Percentiles rank a stretch among this genome's conserved stretches.
Evolutionary conservation across 2,329 filamentous ascomycete genomes (phyloP).

Genomic region (Ceratocystis alfenasii): DNA sequence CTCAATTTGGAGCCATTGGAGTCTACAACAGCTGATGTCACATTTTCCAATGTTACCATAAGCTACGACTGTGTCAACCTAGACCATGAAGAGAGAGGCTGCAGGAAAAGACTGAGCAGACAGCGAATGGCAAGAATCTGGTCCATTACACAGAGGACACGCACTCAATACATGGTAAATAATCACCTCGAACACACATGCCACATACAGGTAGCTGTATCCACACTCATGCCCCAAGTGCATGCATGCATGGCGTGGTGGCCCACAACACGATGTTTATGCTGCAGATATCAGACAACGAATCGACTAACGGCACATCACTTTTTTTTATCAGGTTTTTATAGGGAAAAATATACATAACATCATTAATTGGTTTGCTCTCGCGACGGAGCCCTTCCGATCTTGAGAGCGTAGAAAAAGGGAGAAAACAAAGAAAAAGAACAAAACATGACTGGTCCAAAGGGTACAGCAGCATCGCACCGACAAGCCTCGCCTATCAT

Average conservation of each 20-base stretch:
- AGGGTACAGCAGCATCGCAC: neutral
- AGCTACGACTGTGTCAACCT: too few relatives aligned
- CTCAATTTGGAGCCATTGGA: too few relatives aligned
- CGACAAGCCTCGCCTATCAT: too few relatives aligned
- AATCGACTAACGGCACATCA: neutral
- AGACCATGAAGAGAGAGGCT: too few relatives aligned
- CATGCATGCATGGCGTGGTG: conserved; percentile 5
- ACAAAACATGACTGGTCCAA: neutral
- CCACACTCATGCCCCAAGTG: too few relatives aligned
- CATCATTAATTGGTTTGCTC: conserved; percentile 7
- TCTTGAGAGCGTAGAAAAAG: conserved; percentile 5
- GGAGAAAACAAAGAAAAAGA: neutral
- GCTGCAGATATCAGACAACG: neutral
- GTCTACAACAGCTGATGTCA: too few relatives aligned
- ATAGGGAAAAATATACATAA: neutral
- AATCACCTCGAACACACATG: neutral
- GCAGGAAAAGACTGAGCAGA: too few relatives aligned
- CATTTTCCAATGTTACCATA: too few relatives aligned
- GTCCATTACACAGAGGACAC: neutral
- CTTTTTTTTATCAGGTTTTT: neutral
- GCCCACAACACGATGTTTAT: neutral
- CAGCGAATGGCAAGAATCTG: too few relatives aligned
- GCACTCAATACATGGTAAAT: neutral
- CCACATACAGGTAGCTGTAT: too few relatives aligned
- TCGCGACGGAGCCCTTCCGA: conserved; percentile 13